Base-by-base conservation (phyloP, 495 filamentous ascomycete species). In the Friedmanniomyces endolithicus region DNA sequence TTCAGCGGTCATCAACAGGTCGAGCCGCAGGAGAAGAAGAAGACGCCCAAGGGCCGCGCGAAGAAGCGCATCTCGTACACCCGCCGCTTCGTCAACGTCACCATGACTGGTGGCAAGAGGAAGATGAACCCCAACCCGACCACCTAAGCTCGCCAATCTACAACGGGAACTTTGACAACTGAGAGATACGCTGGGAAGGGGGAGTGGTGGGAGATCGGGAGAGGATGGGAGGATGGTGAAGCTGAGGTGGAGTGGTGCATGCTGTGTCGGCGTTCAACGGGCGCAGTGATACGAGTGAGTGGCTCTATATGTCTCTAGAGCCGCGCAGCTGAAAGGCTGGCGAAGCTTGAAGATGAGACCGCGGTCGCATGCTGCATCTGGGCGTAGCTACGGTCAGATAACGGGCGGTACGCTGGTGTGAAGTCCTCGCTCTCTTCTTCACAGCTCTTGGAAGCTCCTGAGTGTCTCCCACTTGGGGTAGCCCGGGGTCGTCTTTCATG, bases 61-160 rank as follows among this genome's bases (percentile, higher is more conserved):
- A 90, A 90, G 84, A 99, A 98, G 88, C 83, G 92, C 67, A 83
- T 95, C 65, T 79, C 77, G 62, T 98, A 99, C 80, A 97, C 89
- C 64, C 86, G 92, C 71, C 89, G 92, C 64, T 99, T 99, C 81
- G 94, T 99, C 63, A 99, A 97, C 79, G 90, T 99, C 70, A 94
- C 88, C 65, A 78, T 96, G 81, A 95, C 92, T 56, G 92, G 92
- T 73, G 92, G 92, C 74, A 99, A 99, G 90, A 80, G 92, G 74
- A 97, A 97, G 75, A 81, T 82, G 78, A 82, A 82, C 75, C 77
- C 78, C 63, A 81, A 80, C 72, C 79, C 78, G 35, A 74, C 74
- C 45, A 60, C 76, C 44, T 79, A 75, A 56, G 3, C 27, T 31
- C 4, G 3, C 27, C 52, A 22, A 24, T 17, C n/a, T 33, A 16